These are phyloP conservation scores for Alternaria triticimaculans DNA, from an alignment of 2,329 filamentous ascomycete genomes.

Conservation along the genomic window DNA sequence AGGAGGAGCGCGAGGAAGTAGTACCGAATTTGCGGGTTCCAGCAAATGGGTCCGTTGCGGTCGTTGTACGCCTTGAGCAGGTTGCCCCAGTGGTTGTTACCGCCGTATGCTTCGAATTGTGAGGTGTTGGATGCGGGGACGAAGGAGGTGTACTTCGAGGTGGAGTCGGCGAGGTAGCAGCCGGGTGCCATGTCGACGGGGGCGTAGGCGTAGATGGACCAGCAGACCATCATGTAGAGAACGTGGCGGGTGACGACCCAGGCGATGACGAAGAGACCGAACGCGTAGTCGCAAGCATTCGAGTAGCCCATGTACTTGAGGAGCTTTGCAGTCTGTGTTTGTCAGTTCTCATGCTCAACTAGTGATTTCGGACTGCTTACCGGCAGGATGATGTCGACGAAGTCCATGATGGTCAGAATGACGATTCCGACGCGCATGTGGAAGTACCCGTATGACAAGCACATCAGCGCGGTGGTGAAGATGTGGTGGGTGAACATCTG, in stretches of 20 bases:
- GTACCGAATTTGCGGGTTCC: slow-evolving; percentile 75
- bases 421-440: slow-evolving; percentile 87
- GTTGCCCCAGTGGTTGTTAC: slow-evolving; percentile 58
- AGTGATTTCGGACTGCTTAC: slow-evolving; percentile 53
- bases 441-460: slow-evolving; percentile 83
- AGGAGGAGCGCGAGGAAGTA: slow-evolving; percentile 79
- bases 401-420: slow-evolving; percentile 90
- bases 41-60: slow-evolving; percentile 78
- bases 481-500: slow-evolving; percentile 97
- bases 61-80: slow-evolving; percentile 77
- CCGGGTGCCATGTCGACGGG: slow-evolving; percentile 68
- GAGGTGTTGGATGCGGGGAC: slow-evolving; percentile 62
- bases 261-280: slow-evolving; percentile 82
- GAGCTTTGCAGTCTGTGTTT: slow-evolving; percentile 77
- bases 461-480: slow-evolving; percentile 82
- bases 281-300: slow-evolving; percentile 78
- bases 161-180: slow-evolving; percentile 70
- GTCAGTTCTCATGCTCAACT: slow-evolving; percentile 10
- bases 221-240: slow-evolving; percentile 79
- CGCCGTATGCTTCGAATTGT: slow-evolving; percentile 48
- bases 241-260: slow-evolving; percentile 88
- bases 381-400: slow-evolving; percentile 86
- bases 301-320: slow-evolving; percentile 86
- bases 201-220: slow-evolving; percentile 76
- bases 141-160: slow-evolving; percentile 35